A percentile compares a stretch with the other conserved stretches of the same genome.
These are phyloP conservation scores for Panus rudis DNA, from an alignment of 768 basidiomycete species.

Conservation along the genomic window DNA sequence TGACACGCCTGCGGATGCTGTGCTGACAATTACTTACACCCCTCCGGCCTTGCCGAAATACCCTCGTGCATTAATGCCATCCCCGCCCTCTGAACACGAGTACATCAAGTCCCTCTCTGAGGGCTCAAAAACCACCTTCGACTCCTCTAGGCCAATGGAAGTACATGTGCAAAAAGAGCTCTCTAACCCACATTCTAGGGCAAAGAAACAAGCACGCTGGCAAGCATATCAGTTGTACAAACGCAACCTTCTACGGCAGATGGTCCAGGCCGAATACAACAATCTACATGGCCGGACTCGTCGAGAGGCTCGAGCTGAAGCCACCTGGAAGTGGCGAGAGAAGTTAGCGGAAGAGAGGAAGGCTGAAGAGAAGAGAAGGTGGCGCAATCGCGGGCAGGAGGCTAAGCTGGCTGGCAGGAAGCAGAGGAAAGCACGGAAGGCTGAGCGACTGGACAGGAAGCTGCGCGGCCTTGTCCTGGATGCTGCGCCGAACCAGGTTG, in stretches of 20 bases:
- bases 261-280: constrained; percentile 39
- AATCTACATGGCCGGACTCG: constrained; percentile 53
- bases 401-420: constrained; percentile 17
- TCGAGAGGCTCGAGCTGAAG: constrained; percentile 65
- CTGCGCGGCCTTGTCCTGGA: constrained; percentile 24
- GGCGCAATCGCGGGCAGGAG: constrained; percentile 33
- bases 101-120: constrained; percentile 48
- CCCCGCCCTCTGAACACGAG: constrained; percentile 33
- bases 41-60: constrained; percentile 42
- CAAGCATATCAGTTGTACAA: constrained; percentile 45
- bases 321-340: constrained; percentile 66
- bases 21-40: constrained; percentile 64
- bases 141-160: constrained; percentile 56
- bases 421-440: constrained; percentile 23
- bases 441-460: constrained; percentile 19
- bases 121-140: constrained; percentile 37
- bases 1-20: constrained; percentile 58
- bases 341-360: constrained; percentile 50
- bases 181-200: constrained; percentile 74
- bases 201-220: constrained; percentile 78
- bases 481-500: constrained; percentile 24
- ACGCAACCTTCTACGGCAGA: constrained; percentile 44
- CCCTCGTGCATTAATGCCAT: constrained; percentile 20
- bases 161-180: constrained; percentile 61
- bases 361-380: constrained; percentile 53